Base-by-base conservation (phyloP, 257 asterid species). In the Solanum corneliomulleri region DNA sequence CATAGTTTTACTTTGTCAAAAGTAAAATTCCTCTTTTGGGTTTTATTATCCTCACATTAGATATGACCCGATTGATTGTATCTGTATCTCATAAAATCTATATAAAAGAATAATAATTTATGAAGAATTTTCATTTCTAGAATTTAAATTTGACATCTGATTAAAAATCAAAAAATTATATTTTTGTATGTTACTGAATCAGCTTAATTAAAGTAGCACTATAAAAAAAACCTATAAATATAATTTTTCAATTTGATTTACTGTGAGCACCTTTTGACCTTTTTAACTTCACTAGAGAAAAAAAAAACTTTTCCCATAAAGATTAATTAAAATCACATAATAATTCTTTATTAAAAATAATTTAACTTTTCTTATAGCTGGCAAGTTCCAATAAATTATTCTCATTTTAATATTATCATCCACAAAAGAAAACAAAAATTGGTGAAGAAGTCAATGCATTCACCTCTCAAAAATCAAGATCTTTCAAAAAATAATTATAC, bases 401-500 rank as follows among this genome's bases (percentile, higher is more conserved):
- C 68, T 80, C 39, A n/a, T 29, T 47, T 70, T 47, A 29, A 80
- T 27, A 80, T 49, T 16, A 47, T 80, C 11, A 47, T 29, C 41
- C 41, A 80, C 85, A 47, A 18, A 10, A 80, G 25, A 47, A 80
- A 80, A 80, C 85, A 80, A 47, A 80, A 80, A 2, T 16, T 64
- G 44, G 3, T 49, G 68, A 80, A 47, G 27, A 80, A 80, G 85
- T 80, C 85, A 47, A 80, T 80, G 68, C 85, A 47, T 80, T 47
- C 85, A 47, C 29, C 29, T 80, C 8, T 80, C 69, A 80, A 47
- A 42, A 80, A 80, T 80, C 84, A 80, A 80, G 41, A 78, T 78
- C 10, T 78, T 39, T 15, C 35, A 20, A 4, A 18, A 18, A 56
- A 20, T 1, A 18, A 0, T 56, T 18, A 70, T 70, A 3, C 25